Base-by-base conservation (phyloP, 208 protist genomes). In the Leishmania amazonensis region DNA sequence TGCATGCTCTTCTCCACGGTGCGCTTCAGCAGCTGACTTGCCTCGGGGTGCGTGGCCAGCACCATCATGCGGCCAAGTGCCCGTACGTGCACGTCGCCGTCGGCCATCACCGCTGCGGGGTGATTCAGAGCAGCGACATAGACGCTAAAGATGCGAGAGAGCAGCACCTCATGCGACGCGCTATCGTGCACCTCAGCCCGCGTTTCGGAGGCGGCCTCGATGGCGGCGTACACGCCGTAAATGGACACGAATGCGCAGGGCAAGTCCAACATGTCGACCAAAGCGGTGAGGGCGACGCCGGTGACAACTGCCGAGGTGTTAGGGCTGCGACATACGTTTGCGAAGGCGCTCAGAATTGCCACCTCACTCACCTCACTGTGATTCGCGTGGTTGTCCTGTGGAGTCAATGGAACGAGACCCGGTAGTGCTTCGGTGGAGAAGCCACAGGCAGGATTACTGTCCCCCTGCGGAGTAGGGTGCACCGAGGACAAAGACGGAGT, bases 251-350 rank as follows among this genome's bases (percentile, higher is more conserved):
- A 96, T 6, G 84, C 51, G 75, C 88, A 95, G 28, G 78, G 85
- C 53, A 88, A 85, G 54, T 94, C 91, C 13, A 97, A 62, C 60
- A 98, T 85, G 31, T 91, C 89, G 11, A 91, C 85, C 60, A 98
- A 75, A 3, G 90, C 92, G 0, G 87, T 71, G 53, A 98, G 87
- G 2, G 92, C 92, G 1, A 96, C 89, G 31, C 88, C 91, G 51
- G 91, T 93, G 57, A 95, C 88, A 35, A 94, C 85, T 21, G 89
- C 88, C 28, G 83, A 89, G 58, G 92, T 91, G 53, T 91, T 91
- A 7, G 73, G 74, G 57, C 85, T 91, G 57, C 84, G 70, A 79
- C 90, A 96, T 19, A 98, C 83, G 9, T 81, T 88, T 17, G 90
- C 88, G 74, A 98, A 96, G 24, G 89, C 88, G 45, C 79, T 81